These are phyloP conservation scores for Lumnitzera racemosa DNA, from an alignment of 345 rosid species.

Conservation along the genomic window DNA sequence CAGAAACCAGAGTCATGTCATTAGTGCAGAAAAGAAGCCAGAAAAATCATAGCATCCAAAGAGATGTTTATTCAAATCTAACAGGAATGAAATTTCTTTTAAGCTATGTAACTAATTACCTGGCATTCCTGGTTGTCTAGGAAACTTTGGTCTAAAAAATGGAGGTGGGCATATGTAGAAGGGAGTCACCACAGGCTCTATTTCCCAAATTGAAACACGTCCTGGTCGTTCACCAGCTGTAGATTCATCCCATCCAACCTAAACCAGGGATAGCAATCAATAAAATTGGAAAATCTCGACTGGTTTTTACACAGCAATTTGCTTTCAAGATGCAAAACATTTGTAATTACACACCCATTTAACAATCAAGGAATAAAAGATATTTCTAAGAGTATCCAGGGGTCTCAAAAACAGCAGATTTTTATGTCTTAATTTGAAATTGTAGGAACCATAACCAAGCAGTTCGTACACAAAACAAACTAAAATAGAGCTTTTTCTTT, in stretches of 20 bases:
- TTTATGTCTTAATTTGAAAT: not conserved
- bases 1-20: too few relatives aligned
- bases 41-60: too few relatives aligned
- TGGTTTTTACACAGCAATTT: too few relatives aligned
- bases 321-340: too few relatives aligned
- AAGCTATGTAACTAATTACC: conserved; percentile 25
- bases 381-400: too few relatives aligned
- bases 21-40: not conserved
- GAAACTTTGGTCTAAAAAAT: conserved; percentile 83
- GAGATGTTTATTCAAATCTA: not conserved
- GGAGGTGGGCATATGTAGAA: conserved; percentile 98
- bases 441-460: not conserved
- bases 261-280: conserved; percentile 8
- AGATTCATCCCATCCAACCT: conserved; percentile 99
- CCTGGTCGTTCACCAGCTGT: conserved; percentile 84
- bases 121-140: conserved; percentile 83
- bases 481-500: not conserved
- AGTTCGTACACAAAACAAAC: not conserved
- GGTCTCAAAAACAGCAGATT: too few relatives aligned
- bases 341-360: too few relatives aligned
- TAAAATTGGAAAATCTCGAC: not conserved
- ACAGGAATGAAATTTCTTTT: not conserved
- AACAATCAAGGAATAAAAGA: too few relatives aligned
- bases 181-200: conserved; percentile 87
- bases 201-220: conserved; percentile 92